Evolutionary conservation across 108 stramenopile genomes (phyloP).

Genomic region (Nitzschia sp.): DNA sequence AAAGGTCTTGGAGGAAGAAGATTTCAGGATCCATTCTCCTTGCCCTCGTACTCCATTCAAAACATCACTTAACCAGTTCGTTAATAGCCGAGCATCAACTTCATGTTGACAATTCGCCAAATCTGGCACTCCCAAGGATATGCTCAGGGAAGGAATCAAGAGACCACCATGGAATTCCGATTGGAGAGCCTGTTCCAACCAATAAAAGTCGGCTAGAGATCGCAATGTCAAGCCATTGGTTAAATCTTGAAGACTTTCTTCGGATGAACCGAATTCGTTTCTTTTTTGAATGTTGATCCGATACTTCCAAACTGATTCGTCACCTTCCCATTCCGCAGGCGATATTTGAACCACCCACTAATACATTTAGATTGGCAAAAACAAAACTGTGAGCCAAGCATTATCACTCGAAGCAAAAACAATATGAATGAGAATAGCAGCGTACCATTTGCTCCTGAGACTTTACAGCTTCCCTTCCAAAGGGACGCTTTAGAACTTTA

Average conservation of each 20-base stretch:
- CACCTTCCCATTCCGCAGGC: constrained; percentile 50
- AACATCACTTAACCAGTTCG: constrained; percentile 76
- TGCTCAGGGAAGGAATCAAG: constrained; percentile 58
- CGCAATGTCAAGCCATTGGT: constrained; percentile 53
- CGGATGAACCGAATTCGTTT: constrained; percentile 7
- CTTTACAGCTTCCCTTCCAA: constrained; percentile 13
- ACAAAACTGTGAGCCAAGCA: neutral
- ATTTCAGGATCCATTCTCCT: constrained; percentile 51
- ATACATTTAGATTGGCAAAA: neutral
- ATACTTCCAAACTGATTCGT: constrained; percentile 50
- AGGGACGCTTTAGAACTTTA: constrained; percentile 14
- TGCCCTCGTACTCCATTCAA: constrained; percentile 81
- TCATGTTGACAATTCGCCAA: constrained; percentile 34
- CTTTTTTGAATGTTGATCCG: constrained; percentile 35
- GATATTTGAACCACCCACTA: constrained; percentile 53
- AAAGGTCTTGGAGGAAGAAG: neutral
- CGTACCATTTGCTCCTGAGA: constrained; percentile 13
- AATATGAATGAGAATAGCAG: neutral
- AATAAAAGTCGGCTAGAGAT: constrained; percentile 72
- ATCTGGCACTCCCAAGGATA: constrained; percentile 52
- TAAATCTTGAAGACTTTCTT: constrained; percentile 17
- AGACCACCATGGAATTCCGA: constrained; percentile 74
- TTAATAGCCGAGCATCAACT: constrained; percentile 53
- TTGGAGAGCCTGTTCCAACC: constrained; percentile 74
- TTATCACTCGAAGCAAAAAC: too few relatives aligned